These are phyloP conservation scores for Botryotinia calthae DNA, from an alignment of 2,329 filamentous ascomycete genomes.

Conservation along the genomic window DNA sequence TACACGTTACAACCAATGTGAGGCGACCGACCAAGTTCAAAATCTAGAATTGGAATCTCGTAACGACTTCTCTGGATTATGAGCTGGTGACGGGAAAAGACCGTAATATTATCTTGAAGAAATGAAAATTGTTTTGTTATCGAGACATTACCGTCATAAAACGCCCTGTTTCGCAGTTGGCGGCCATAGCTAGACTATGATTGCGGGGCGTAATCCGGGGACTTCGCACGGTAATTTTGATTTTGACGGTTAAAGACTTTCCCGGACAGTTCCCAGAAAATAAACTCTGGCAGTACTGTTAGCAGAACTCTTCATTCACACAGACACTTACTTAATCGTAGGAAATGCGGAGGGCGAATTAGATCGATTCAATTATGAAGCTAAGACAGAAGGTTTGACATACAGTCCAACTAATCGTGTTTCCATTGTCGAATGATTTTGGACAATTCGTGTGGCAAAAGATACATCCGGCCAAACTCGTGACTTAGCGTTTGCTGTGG, in stretches of 20 bases:
- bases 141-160: neutral
- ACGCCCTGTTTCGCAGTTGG: neutral
- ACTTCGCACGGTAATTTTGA: neutral
- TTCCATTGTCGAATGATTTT: neutral
- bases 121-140: neutral
- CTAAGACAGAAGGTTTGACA: neutral
- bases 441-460: conserved; percentile 7
- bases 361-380: neutral
- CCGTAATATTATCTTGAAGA: neutral
- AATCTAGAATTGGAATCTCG: conserved; percentile 12
- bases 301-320: neutral
- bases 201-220: conserved; percentile 18
- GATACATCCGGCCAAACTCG: conserved; percentile 9
- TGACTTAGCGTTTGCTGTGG: neutral
- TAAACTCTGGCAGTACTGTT: neutral
- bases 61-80: conserved; percentile 8
- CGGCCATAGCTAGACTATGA: neutral
- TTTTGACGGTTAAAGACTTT: conserved; percentile 17
- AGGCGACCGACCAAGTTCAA: neutral
- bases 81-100: neutral
- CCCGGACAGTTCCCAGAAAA: neutral
- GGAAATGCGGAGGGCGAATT: neutral
- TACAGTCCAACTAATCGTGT: too few species aligned
- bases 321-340: neutral
- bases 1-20: neutral